phyloP scores from a whole-genome alignment of 129 eudicot species.

The Artemisia argyi region DNA sequence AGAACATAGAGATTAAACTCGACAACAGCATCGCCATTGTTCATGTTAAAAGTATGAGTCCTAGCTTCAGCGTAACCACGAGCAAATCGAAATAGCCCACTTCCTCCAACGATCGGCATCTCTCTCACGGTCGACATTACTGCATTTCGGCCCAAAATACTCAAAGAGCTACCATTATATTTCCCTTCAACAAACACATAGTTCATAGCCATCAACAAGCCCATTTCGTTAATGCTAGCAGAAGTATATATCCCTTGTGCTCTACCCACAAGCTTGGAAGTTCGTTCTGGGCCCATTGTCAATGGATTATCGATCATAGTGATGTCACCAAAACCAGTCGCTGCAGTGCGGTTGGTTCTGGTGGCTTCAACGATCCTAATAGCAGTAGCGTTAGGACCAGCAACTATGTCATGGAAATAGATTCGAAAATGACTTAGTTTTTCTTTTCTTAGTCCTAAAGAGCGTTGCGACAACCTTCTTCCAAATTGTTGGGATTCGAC shows the following conservation, averaged over 20 bases:
- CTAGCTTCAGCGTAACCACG: slow-evolving; percentile 53
- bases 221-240: slow-evolving; percentile 22
- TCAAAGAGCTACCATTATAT: slow-evolving; percentile 56
- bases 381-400: slow-evolving; percentile 35
- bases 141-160: slow-evolving; percentile 45
- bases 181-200: slow-evolving; percentile 46
- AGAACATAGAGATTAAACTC: slow-evolving; percentile 50
- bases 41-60: slow-evolving; percentile 36
- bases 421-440: slow-evolving; percentile 48
- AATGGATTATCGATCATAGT: slow-evolving; percentile 51
- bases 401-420: slow-evolving; percentile 54
- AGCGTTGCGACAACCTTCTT: slow-evolving; percentile 28
- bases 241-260: slow-evolving; percentile 61
- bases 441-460: slow-evolving; percentile 30
- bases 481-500: slow-evolving; percentile 31
- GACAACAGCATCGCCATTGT: slow-evolving; percentile 41
- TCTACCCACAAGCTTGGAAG: slow-evolving; percentile 40
- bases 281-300: slow-evolving; percentile 45
- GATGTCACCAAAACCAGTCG: slow-evolving; percentile 37
- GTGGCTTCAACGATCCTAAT: slow-evolving; percentile 37
- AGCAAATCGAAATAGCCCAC: slow-evolving; percentile 43
- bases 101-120: slow-evolving; percentile 35
- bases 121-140: slow-evolving; percentile 44
- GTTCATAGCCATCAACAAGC: slow-evolving; percentile 47
- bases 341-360: slow-evolving; percentile 36